Conservation (phyloP, 2,329 filamentous ascomycete genomes). For the Chrysosporium queenslandicum region DNA sequence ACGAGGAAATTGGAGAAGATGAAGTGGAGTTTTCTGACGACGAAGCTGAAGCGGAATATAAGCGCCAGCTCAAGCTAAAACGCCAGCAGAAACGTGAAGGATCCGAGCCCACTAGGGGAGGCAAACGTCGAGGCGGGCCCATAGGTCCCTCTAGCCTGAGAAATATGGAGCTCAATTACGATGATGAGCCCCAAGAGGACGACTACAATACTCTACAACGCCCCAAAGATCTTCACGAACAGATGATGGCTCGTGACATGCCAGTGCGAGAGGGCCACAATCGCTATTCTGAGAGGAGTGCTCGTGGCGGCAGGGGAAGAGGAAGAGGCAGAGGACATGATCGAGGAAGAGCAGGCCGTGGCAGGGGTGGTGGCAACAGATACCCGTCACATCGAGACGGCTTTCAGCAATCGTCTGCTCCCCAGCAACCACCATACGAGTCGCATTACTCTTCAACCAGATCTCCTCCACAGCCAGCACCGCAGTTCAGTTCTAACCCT, state of each 20-base stretch:
- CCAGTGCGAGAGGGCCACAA: conserved; percentile 22
- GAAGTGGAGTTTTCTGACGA: conserved; percentile 96
- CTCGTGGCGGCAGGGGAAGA: conserved; percentile 41
- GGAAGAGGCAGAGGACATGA: conserved; percentile 28
- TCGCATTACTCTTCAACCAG: conserved; percentile 18
- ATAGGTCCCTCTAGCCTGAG: conserved; percentile 33
- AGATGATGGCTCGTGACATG: conserved; percentile 35
- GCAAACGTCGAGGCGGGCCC: conserved; percentile 26
- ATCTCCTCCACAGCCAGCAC: conserved; percentile 22
- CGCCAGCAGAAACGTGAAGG: conserved; percentile 46
- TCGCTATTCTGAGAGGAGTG: conserved; percentile 27
- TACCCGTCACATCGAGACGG: neutral
- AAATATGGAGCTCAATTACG: conserved; percentile 50
- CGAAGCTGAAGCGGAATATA: conserved; percentile 81
- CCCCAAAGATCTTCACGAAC: conserved; percentile 52
- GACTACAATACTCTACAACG: conserved; percentile 60
- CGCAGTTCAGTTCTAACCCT: conserved; percentile 7
- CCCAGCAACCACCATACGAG: neutral
- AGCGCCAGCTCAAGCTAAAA: conserved; percentile 58
- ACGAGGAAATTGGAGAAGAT: conserved; percentile 77
- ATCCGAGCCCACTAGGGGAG: conserved; percentile 33
- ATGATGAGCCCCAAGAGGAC: conserved; percentile 48
- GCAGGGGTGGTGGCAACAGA: conserved; percentile 25
- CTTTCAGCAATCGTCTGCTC: neutral
- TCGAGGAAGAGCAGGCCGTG: conserved; percentile 18